phyloP scores from a whole-genome alignment of 345 rosid genomes.

The Stellera chamaejasme region DNA sequence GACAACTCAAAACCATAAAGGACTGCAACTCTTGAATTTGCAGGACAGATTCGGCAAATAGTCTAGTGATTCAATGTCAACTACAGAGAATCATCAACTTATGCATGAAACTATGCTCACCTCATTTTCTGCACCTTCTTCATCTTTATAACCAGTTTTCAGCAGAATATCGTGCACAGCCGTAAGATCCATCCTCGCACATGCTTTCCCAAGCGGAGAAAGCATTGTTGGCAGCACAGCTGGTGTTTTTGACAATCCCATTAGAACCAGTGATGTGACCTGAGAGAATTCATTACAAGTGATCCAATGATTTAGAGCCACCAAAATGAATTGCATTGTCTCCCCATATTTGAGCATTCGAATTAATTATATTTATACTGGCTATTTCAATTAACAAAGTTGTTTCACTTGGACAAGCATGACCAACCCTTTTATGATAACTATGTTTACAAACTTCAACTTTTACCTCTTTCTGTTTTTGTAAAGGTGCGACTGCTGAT shows the following conservation, averaged over 20 bases:
- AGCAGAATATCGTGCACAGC: slow-evolving; percentile 34
- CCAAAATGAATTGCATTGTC: slow-evolving; percentile 1
- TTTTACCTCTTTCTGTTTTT: slow-evolving; percentile 54
- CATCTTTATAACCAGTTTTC: slow-evolving; percentile 38
- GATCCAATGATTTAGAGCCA: slow-evolving; percentile 3
- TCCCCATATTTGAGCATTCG: not conserved
- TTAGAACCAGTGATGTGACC: slow-evolving; percentile 58
- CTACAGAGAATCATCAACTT: too few relatives aligned
- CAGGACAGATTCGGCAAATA: too few relatives aligned
- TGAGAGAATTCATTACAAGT: slow-evolving; percentile 14
- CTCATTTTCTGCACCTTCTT: slow-evolving; percentile 54
- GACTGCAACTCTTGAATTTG: too few relatives aligned
- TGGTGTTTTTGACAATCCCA: slow-evolving; percentile 50
- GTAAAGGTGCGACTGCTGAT: slow-evolving; percentile 52
- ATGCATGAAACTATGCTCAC: slow-evolving; percentile 16
- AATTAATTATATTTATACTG: not conserved
- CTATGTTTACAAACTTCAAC: slow-evolving; percentile 4
- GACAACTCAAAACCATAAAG: too few relatives aligned
- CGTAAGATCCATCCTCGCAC: slow-evolving; percentile 72
- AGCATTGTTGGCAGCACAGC: slow-evolving; percentile 47
- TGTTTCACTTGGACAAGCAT: not conserved
- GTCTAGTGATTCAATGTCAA: too few relatives aligned
- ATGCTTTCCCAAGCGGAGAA: slow-evolving; percentile 64
- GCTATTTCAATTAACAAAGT: not conserved
- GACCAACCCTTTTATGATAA: not conserved